These are phyloP conservation scores for Wickerhamomyces ciferrii DNA, from an alignment of 805 yeast genomes.

Conservation along the genomic window DNA sequence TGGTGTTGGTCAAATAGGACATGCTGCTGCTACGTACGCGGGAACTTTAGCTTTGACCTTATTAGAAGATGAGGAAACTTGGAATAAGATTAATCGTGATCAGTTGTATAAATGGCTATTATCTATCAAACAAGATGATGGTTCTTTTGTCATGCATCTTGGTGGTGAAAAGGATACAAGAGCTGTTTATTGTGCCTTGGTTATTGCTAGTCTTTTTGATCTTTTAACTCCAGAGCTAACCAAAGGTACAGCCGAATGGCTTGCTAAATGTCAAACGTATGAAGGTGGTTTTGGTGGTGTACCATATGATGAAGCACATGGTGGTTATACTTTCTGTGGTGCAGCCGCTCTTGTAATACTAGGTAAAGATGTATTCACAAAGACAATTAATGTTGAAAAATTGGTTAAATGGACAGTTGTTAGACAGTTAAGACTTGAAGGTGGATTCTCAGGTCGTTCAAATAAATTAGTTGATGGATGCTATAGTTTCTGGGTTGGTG, in stretches of 20 bases:
- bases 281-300: conserved; percentile 95
- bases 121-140: conserved; percentile 56
- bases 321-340: conserved; percentile 94
- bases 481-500: conserved; percentile 95
- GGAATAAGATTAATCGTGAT: conserved; percentile 39
- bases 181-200: conserved; percentile 83
- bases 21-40: conserved; percentile 82
- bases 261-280: conserved; percentile 71
- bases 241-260: conserved; percentile 51
- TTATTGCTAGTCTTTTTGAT: conserved; percentile 59
- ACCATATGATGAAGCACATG: conserved; percentile 88
- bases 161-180: conserved; percentile 86
- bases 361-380: conserved; percentile 26
- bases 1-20: conserved; percentile 77
- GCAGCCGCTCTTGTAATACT: conserved; percentile 54
- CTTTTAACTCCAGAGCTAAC: conserved; percentile 57
- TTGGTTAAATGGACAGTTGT: conserved; percentile 63
- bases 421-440: conserved; percentile 71
- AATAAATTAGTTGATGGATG: conserved; percentile 96
- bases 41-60: conserved; percentile 58
- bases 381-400: conserved; percentile 39
- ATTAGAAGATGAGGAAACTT: conserved; percentile 36
- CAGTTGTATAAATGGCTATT: conserved; percentile 61
- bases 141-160: conserved; percentile 69
- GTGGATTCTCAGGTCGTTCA: conserved; percentile 86